Evolutionary conservation across 2,329 filamentous ascomycete genomes (phyloP).

Genomic region (Ophiostoma piceae): DNA sequence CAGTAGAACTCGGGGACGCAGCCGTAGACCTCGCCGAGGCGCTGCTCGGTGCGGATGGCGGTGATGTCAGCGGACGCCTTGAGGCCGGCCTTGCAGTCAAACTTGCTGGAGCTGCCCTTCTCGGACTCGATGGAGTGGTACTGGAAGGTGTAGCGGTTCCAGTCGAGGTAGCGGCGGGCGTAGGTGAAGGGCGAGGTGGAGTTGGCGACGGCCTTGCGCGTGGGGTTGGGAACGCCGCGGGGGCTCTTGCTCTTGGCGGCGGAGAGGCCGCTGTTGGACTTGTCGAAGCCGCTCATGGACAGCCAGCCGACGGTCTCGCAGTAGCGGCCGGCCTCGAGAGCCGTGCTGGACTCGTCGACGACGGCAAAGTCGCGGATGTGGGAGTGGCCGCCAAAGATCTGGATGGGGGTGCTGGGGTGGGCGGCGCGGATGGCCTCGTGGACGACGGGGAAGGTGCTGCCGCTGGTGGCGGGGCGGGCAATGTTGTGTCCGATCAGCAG

Average conservation of each 20-base stretch:
- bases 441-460: constrained; percentile 43
- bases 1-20: constrained; percentile 59
- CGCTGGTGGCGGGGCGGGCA: constrained; percentile 41
- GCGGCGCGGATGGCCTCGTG: constrained; percentile 54
- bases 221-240: constrained; percentile 37
- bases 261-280: constrained; percentile 49
- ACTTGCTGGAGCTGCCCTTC: constrained; percentile 21
- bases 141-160: constrained; percentile 60
- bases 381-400: constrained; percentile 60
- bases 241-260: constrained; percentile 35
- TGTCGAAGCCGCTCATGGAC: constrained; percentile 56
- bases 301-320: constrained; percentile 65
- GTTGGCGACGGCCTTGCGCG: constrained; percentile 38
- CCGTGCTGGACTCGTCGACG: constrained; percentile 57
- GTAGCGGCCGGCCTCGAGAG: constrained; percentile 59
- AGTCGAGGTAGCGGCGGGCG: constrained; percentile 61
- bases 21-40: constrained; percentile 52
- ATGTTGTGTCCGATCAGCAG: constrained; percentile 61
- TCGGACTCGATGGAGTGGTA: constrained; percentile 50
- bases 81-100: constrained; percentile 28
- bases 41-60: constrained; percentile 46
- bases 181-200: constrained; percentile 42
- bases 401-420: constrained; percentile 54
- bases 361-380: constrained; percentile 62
- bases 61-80: constrained; percentile 33